Conservation (phyloP, 441 rosid genomes). For the Adansonia rubrostipa region DNA sequence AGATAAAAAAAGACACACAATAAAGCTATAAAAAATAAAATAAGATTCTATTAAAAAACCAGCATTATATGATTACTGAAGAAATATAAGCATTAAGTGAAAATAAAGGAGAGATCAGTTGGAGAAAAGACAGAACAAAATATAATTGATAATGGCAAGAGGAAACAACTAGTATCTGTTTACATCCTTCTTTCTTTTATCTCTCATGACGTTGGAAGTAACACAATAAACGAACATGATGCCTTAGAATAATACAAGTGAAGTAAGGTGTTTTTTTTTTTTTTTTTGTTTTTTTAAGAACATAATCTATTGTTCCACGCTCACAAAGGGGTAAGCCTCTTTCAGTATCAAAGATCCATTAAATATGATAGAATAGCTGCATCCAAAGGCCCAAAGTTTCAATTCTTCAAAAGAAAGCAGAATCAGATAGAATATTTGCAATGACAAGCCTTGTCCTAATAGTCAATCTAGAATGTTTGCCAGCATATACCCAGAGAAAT, state of each 20-base stretch:
- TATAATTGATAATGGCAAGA: conserved; percentile 6
- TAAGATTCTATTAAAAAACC: not conserved
- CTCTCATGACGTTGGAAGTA: not conserved
- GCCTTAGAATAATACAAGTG: conserved; percentile 10
- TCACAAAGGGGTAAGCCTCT: conserved; percentile 15
- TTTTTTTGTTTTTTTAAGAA: too few species aligned
- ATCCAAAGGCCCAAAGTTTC: conserved; percentile 7
- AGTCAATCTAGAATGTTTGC: conserved; percentile 5
- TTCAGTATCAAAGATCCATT: not conserved
- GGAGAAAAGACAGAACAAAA: conserved; percentile 2
- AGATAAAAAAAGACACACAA: conserved; percentile 20
- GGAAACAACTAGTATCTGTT: not conserved
- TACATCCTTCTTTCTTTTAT: not conserved
- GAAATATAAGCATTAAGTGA: not conserved
- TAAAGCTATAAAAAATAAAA: not conserved
- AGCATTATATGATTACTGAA: not conserved
- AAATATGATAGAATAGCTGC: conserved; percentile 4
- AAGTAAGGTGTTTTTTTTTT: too few species aligned
- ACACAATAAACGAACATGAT: not conserved
- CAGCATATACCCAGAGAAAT: not conserved
- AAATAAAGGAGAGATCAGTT: not conserved
- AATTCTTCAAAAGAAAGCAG: not conserved
- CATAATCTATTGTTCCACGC: not conserved
- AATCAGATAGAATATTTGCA: not conserved
- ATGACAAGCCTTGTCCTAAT: not conserved